Evolutionary conservation across 2,329 filamentous ascomycete genomes (phyloP).

Genomic region (Microdochium bolleyi): DNA sequence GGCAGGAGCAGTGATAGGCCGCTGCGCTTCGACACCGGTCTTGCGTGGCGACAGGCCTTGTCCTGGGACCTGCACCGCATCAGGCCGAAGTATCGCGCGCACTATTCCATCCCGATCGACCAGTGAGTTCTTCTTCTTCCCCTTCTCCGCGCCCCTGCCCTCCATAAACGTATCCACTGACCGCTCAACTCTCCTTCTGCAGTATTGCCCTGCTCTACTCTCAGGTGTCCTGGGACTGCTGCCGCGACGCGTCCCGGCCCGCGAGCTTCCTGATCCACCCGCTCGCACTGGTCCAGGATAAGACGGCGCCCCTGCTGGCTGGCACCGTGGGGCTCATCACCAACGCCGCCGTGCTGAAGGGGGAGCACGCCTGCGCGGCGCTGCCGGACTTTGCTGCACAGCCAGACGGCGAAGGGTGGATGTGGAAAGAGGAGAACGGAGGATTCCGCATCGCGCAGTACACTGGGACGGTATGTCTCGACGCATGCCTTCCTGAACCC

Average conservation of each 20-base stretch:
- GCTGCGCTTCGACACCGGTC: constrained; percentile 16
- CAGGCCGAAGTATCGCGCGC: constrained; percentile 20
- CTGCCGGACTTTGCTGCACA: constrained; percentile 15
- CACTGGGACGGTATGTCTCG: constrained; percentile 16
- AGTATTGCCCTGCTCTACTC: neutral
- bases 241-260: neutral
- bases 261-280: neutral
- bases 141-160: no score
- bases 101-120: constrained; percentile 21
- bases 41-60: constrained; percentile 22
- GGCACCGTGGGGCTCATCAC: neutral
- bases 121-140: constrained; percentile 16
- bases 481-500: constrained; percentile 15
- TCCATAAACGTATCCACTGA: no score
- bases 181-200: neutral
- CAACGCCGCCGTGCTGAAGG: neutral
- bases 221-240: neutral
- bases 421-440: neutral
- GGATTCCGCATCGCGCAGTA: constrained; percentile 20
- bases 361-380: constrained; percentile 14
- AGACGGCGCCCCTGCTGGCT: neutral
- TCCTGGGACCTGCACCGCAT: constrained; percentile 20
- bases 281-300: neutral
- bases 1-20: constrained; percentile 2
- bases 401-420: constrained; percentile 11